Percentiles rank a stretch among this genome's conserved stretches.
Conservation (phyloP, 164 flowering plant genomes). For the Tetrastigma voinierianum region DNA sequence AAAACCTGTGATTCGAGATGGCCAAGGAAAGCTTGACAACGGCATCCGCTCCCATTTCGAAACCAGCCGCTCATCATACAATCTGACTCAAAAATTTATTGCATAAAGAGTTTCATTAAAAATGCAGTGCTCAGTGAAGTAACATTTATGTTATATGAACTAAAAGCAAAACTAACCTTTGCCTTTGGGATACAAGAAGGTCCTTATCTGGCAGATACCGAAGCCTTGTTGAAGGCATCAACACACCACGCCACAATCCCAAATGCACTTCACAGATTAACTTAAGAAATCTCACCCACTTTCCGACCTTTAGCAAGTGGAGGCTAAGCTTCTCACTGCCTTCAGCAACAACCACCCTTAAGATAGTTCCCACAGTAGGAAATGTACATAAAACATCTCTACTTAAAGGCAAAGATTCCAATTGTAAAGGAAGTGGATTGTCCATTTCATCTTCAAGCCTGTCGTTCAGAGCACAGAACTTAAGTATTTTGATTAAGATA, state of each 20-base stretch:
- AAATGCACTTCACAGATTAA: slow-evolving; percentile 41
- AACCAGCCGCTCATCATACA: slow-evolving; percentile 35
- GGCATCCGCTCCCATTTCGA: slow-evolving; percentile 50
- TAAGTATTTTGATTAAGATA: not conserved
- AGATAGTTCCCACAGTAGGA: slow-evolving; percentile 71
- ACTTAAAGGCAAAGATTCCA: slow-evolving; percentile 49
- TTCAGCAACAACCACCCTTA: slow-evolving; percentile 48
- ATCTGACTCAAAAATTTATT: slow-evolving; percentile 22
- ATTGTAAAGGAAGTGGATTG: slow-evolving; percentile 49
- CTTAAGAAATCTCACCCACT: slow-evolving; percentile 65
- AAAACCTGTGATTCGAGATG: slow-evolving; percentile 62
- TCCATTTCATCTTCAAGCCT: slow-evolving; percentile 59
- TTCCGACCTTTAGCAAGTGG: slow-evolving; percentile 35
- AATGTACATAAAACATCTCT: slow-evolving; percentile 57
- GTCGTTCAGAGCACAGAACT: slow-evolving; percentile 15
- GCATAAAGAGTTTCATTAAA: not conserved
- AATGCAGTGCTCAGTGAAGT: not conserved
- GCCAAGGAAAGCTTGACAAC: slow-evolving; percentile 54
- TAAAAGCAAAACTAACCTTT: slow-evolving; percentile 37
- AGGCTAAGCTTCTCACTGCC: slow-evolving; percentile 34
- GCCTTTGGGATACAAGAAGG: slow-evolving; percentile 24
- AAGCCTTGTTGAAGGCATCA: slow-evolving; percentile 51
- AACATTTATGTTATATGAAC: not conserved
- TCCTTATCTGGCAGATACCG: slow-evolving; percentile 49
- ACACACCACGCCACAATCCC: slow-evolving; percentile 60